These are phyloP conservation scores for Heliocybe sulcata DNA, from an alignment of 1,284 basidiomycete genomes.

Conservation along the genomic window DNA sequence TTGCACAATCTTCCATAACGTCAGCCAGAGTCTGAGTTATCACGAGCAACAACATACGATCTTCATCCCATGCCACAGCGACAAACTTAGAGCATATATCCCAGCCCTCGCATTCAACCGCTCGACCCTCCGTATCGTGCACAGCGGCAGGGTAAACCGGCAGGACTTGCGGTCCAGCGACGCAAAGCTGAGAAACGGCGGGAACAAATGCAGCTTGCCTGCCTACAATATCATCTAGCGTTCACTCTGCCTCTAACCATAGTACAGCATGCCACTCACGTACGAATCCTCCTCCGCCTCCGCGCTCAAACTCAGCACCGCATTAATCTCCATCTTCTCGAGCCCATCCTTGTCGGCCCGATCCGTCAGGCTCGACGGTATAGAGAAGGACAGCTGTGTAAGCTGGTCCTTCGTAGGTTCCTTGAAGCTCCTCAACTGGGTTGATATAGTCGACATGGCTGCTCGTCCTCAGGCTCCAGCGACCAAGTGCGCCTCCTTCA, in stretches of 20 bases:
- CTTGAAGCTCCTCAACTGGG: constrained; percentile 83
- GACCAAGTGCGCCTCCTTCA: not conserved
- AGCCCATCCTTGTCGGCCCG: constrained; percentile 19
- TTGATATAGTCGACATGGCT: constrained; percentile 72
- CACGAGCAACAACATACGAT: constrained; percentile 54
- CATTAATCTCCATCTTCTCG: constrained; percentile 86
- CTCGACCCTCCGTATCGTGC: constrained; percentile 93
- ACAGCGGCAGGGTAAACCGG: constrained; percentile 87
- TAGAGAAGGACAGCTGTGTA: constrained; percentile 78
- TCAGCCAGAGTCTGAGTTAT: not conserved
- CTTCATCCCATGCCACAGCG: constrained; percentile 95
- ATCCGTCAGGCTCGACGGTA: constrained; percentile 36
- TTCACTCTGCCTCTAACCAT: not conserved
- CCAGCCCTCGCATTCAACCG: constrained; percentile 86
- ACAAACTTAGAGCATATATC: constrained; percentile 89
- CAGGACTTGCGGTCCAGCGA: constrained; percentile 92
- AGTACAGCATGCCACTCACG: constrained; percentile 48
- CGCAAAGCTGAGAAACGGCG: constrained; percentile 88
- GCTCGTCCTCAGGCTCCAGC: not conserved
- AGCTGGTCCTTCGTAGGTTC: constrained; percentile 85
- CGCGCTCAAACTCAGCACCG: constrained; percentile 75
- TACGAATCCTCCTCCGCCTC: constrained; percentile 88
- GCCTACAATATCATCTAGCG: constrained; percentile 45
- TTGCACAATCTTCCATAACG: constrained; percentile 75
- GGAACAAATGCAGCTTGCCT: constrained; percentile 85